phyloP scores from a whole-genome alignment of 192 early-diverging fungal genomes.

The Coemansia sp. region DNA sequence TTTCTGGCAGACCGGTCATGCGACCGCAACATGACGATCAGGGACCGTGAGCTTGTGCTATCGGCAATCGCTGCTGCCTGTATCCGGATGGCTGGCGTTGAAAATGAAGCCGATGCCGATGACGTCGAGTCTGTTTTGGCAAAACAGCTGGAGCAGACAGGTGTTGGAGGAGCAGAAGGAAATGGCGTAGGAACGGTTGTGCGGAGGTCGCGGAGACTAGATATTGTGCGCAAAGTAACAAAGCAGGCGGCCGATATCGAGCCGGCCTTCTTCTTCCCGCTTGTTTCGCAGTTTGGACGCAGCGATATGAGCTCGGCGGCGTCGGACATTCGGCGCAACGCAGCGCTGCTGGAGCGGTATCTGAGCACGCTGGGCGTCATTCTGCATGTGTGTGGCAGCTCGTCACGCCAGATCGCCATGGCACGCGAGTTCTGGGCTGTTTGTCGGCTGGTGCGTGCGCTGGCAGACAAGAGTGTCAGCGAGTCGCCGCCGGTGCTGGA shows the following conservation, averaged over 20 bases:
- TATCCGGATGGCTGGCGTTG: conserved; percentile 25
- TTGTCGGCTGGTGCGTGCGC: conserved; percentile 25
- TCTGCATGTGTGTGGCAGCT: conserved; percentile 29
- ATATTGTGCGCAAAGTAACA: conserved; percentile 12
- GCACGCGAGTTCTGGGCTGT: conserved; percentile 50
- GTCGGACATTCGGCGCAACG: conserved; percentile 34
- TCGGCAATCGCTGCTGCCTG: conserved; percentile 47
- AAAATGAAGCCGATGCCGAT: not conserved
- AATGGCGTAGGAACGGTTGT: conserved; percentile 23
- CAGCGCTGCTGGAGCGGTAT: conserved; percentile 29
- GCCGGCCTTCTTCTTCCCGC: conserved; percentile 49
- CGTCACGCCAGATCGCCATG: conserved; percentile 44
- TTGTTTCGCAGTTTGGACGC: conserved; percentile 41
- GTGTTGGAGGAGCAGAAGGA: not conserved
- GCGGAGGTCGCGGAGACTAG: conserved; percentile 41
- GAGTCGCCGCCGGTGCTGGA: conserved; percentile 42
- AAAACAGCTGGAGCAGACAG: not conserved
- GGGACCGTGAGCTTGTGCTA: conserved; percentile 43
- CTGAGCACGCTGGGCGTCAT: conserved; percentile 47
- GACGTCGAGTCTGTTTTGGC: not conserved
- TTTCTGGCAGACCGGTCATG: conserved; percentile 45
- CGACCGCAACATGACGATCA: conserved; percentile 42
- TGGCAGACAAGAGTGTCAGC: conserved; percentile 3
- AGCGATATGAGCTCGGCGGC: conserved; percentile 33
- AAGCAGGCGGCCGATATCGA: conserved; percentile 29